These are phyloP conservation scores for Phytophthora kernoviae DNA, from an alignment of 352 stramenopile genomes.

Conservation along the genomic window DNA sequence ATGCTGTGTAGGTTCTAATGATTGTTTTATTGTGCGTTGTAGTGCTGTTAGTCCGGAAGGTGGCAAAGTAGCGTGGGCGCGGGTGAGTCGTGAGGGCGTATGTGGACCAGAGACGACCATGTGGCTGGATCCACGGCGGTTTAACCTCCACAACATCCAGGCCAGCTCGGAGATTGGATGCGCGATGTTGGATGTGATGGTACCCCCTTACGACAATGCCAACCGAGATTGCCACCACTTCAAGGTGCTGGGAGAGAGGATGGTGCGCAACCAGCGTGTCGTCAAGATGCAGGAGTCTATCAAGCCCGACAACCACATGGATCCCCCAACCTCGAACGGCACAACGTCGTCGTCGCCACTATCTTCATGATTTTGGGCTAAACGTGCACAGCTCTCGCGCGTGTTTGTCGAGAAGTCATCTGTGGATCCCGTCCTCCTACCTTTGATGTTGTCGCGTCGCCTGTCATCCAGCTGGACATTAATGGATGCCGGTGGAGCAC, in stretches of 20 bases:
- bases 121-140: constrained; percentile 80
- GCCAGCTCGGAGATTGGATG: constrained; percentile 75
- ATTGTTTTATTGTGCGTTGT: constrained; percentile 6
- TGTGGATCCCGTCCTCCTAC: constrained; percentile 10
- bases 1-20: background rate
- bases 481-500: constrained; percentile 5
- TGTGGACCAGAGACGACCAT: constrained; percentile 68
- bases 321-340: constrained; percentile 39
- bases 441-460: constrained; percentile 15
- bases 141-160: constrained; percentile 84
- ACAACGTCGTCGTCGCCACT: constrained; percentile 33
- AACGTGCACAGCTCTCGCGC: constrained; percentile 7
- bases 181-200: constrained; percentile 83
- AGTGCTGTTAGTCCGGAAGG: constrained; percentile 45
- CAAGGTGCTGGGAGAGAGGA: constrained; percentile 64
- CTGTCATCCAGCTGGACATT: constrained; percentile 4
- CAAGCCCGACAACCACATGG: constrained; percentile 71
- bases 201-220: constrained; percentile 87
- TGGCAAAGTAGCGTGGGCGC: constrained; percentile 61
- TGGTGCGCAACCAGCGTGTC: constrained; percentile 56
- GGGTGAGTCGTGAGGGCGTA: constrained; percentile 63
- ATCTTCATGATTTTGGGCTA: constrained; percentile 31
- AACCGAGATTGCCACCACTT: constrained; percentile 84
- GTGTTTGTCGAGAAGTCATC: constrained; percentile 8
- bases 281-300: constrained; percentile 79